Evolutionary conservation across 306 rosid species (phyloP), one percentile per base, ranked within the genome.

Genomic region (Quercus engelmannii): DNA sequence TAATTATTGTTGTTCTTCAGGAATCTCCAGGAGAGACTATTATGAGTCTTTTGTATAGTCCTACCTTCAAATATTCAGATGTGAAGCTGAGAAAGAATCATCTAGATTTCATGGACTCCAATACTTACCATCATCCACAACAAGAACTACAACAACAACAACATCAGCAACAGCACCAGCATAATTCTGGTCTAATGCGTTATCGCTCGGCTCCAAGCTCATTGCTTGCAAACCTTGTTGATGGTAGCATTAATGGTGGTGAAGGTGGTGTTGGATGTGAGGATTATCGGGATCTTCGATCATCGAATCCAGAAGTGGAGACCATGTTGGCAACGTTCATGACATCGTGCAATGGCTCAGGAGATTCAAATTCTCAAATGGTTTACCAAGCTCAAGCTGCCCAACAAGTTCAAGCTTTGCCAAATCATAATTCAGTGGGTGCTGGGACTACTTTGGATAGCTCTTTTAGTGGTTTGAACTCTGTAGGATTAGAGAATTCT

Each of bases 171-270:
- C 85, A 79, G 43, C 79, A 83, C 23, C 88, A 87, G 58, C 83
- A 83, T 49, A 83, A 87, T 79, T 86, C 87, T 75, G 84, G 83
- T 10, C 28, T 90, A 35, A 21, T 67, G 82, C 82, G 91, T 68
- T 91, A 91, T 81, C 78, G 77, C 63, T 91, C 96, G 26, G 88
- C 92, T 76, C 93, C 96, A 23, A 86, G 85, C 71, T 80, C 96
- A 59, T 51, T 87, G 19, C 35, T 89, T 51, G 69, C 79, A 78
- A 86, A 57, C 67, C 85, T 79, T 41, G 23, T 84, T 14, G 86
- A 85, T 49, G 80, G 43, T 56, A 80, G 74, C 46, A 41, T 41
- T 71, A 63, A 74, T 41, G 82, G 75, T 33, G 73, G 46, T 76
- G 26, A 64, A 41, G 46, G 46, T 77, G 77, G 82, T 6, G 75